phyloP scores from a whole-genome alignment of 2,329 filamentous ascomycete species.

The Exophiala phaeomuriformis region DNA sequence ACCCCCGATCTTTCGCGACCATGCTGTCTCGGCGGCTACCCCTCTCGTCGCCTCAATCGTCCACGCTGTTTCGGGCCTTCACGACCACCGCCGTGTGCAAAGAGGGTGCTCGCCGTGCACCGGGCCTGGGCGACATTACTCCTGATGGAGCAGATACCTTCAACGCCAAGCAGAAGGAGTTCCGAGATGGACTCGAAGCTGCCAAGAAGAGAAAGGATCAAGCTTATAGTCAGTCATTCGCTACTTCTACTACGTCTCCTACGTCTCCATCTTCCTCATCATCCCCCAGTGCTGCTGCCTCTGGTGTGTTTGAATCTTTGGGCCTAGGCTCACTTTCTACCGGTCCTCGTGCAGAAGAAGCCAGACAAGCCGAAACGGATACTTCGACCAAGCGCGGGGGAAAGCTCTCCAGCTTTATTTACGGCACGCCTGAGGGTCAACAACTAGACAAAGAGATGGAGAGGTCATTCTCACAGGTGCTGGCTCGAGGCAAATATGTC shows the following conservation, averaged over 20 bases:
- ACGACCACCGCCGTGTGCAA: slow-evolving; percentile 44
- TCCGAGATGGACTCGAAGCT: slow-evolving; percentile 72
- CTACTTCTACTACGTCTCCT: slow-evolving; percentile 34
- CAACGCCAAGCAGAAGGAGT: slow-evolving; percentile 74
- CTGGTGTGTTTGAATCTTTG: slow-evolving; percentile 38
- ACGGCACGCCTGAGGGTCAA: slow-evolving; percentile 90
- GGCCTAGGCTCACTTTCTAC: slow-evolving; percentile 56
- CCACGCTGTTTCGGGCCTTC: slow-evolving; percentile 51
- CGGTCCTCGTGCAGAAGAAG: slow-evolving; percentile 47
- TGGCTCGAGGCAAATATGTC: slow-evolving; percentile 95
- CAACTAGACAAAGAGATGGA: slow-evolving; percentile 94
- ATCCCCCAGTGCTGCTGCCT: slow-evolving; percentile 29
- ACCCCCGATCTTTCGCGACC: slow-evolving; percentile 17
- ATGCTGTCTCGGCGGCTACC: slow-evolving; percentile 45
- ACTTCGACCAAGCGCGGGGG: slow-evolving; percentile 61
- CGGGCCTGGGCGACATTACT: slow-evolving; percentile 80
- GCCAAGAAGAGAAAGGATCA: slow-evolving; percentile 67
- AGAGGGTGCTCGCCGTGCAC: slow-evolving; percentile 45
- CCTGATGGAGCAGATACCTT: slow-evolving; percentile 66
- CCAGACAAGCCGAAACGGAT: slow-evolving; percentile 52
- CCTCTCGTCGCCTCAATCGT: slow-evolving; percentile 38
- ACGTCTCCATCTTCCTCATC: slow-evolving; percentile 28
- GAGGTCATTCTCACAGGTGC: slow-evolving; percentile 87
- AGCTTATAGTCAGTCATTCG: slow-evolving; percentile 71
- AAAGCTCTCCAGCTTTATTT: slow-evolving; percentile 79